These are phyloP conservation scores for Sergeia podlipaevii DNA, from an alignment of 208 protist genomes.

Conservation along the genomic window DNA sequence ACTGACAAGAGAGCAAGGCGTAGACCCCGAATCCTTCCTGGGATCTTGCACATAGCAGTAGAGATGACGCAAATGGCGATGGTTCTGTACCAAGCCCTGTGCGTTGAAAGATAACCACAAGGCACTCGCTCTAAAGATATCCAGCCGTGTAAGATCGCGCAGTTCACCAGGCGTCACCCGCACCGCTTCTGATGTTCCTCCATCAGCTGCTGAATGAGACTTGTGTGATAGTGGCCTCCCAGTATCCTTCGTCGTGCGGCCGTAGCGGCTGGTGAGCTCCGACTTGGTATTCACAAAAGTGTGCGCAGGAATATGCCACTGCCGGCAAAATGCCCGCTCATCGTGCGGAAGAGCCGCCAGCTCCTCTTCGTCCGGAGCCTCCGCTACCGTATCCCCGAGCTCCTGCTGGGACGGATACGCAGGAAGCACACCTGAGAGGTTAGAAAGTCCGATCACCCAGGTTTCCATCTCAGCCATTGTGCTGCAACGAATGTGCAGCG, in stretches of 20 bases:
- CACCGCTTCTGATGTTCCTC: too few species aligned
- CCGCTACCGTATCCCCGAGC: conserved; percentile 3
- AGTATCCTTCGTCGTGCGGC: conserved; percentile 9
- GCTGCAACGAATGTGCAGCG: conserved; percentile 51
- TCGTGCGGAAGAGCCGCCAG: conserved; percentile 3
- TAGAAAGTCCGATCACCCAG: conserved; percentile 67
- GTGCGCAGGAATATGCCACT: conserved; percentile 52
- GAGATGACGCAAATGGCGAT: conserved; percentile 5
- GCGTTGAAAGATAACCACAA: conserved; percentile 52
- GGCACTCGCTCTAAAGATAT: conserved; percentile 76
- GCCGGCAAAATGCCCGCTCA: conserved; percentile 22
- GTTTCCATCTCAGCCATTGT: conserved; percentile 55
- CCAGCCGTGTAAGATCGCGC: conserved; percentile 45
- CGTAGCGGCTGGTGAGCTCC: conserved; percentile 30
- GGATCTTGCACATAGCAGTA: conserved; percentile 28
- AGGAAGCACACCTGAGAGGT: conserved; percentile 30
- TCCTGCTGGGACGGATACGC: conserved; percentile 26
- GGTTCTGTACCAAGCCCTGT: conserved; percentile 32
- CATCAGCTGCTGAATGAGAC: too few species aligned
- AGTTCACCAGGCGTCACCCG: conserved; percentile 59
- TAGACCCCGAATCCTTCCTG: background rate
- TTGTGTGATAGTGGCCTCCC: too few species aligned
- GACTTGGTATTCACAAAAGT: conserved; percentile 31
- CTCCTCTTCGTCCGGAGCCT: background rate
- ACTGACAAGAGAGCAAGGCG: background rate